Base-by-base conservation (phyloP, 441 rosid species). In the Brassica balearica region DNA sequence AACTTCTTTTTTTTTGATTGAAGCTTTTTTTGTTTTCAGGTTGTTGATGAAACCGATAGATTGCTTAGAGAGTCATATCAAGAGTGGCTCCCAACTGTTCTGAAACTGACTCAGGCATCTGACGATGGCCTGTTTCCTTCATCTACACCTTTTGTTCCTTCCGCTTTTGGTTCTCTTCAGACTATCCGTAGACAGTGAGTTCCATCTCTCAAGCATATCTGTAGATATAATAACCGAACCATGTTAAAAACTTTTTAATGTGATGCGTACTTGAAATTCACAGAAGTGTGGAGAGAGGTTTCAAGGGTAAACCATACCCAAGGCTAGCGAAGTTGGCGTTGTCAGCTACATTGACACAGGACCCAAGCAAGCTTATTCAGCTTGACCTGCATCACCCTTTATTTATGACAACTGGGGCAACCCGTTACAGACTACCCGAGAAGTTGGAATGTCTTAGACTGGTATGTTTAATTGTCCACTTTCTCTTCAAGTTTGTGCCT, bases 311-410 rank as follows among this genome's bases (percentile, higher is more conserved):
- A 83, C 80, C 86, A 68, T 86, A 80, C 69, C 99, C 96, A 71
- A 86, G 97, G 83, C 91, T 96, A 59, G 94, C 73, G 70, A 92
- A 96, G 88, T 84, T 96, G 92, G 95, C 89, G 64, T 82, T 92
- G 62, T 96, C 99, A 74, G 98, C 99, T 68, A 92, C 99, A 15
- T 88, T 94, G 81, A 91, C 98, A 51, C 91, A 90, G 82, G 98
- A 96, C 87, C 99, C 99, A 62, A 88, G 97, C 89, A 96, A 96
- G 87, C 96, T 94, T 71, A 85, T 92, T 72, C 99, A 90, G 82
- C 97, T 94, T 84, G 88, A 88, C 81, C 84, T 96, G 78, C 98
- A 91, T 85, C 96, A 96, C 77, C 98, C 99, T 11, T 84, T 96
- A 80, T 89, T 94, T 81, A 82, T 94, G 89, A 89, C 97, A 41